Evolutionary conservation across 2,329 filamentous ascomycete species (phyloP), one percentile per base, ranked within the genome.

Genomic region (Hirsutella rhossiliensis): DNA sequence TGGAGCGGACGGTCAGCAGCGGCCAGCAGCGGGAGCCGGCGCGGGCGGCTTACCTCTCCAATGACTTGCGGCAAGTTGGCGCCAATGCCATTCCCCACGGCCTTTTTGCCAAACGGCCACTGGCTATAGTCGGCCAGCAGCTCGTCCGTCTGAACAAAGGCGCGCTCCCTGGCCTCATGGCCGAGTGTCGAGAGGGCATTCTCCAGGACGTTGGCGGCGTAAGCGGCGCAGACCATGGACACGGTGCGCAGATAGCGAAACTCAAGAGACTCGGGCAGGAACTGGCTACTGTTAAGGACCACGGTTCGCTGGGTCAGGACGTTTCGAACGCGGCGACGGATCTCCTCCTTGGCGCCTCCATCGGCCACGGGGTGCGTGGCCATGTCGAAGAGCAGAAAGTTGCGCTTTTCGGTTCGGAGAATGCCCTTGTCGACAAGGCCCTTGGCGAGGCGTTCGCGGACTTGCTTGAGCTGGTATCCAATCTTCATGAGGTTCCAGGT

Each of bases 401-500:
- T 98, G 67, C 88, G 87, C 74, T 98, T 98, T 67, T 98, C 92
- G 48, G 92, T 98, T 56, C 92, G 87, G 46, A 98, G 78, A 62
- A 98, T 95, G 59, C 92, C 92, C 71, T 98, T 98, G 71, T 98
- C 92, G 51, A 98, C 92, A 39, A 98, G 79, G 30, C 92, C 92
- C 68, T 98, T 98, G 59, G 89, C 90, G 45, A 98, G 77, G 46
- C 92, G 86, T 71, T 98, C 92, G 61, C 92, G 88, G 47, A 98
- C 92, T 75, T 98, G 92, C 72, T 98, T 98, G 56, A 98, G 77
- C 72, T 98, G 92, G 67, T 98, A 98, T 62, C 92, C 92, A 57
- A 98, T 98, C 74, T 98, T 98, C 92, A 98, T 97, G 52, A 98
- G 72, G 63, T 98, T 98, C 92, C 92, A 98, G 44, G 92, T 98